Evolutionary conservation across 106 monocot genomes (phyloP), one percentile per base, ranked within the genome.

Genomic region (Phalaenopsis aphrodite): DNA sequence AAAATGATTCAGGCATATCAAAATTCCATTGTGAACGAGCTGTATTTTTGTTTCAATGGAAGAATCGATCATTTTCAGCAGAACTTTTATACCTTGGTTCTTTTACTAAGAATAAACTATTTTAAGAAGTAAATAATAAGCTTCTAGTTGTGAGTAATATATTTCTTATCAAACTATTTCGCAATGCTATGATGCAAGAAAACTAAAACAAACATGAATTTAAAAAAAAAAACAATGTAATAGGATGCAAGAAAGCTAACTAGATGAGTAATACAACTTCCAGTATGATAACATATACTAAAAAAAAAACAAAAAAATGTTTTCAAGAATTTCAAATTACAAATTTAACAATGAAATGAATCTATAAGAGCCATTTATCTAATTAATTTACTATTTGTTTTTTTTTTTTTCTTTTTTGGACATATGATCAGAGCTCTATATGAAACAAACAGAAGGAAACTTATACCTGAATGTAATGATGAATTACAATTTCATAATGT

Each of bases 401-500:
- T 30, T 30, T 30, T 0, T 48, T 48, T 48, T 48, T 10, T 7
- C 8, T 8, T 11, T 48, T 73, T 42, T 73, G 4, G 14, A 17
- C 15, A 74, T 74, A 11, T 74, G 43, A 74, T 41, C 19, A 9
- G 45, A 74, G 12, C 36, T 15, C 71, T 74, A 41, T 48, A 47
- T 76, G 21, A 49, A 74, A n/a, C 14, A 43, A 11, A 42, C 17
- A 43, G 55, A 61, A 42, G 38, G 8, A 75, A 79, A 57, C 30
- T 5, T 72, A 15, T 74, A 91, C 99, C 94, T 99, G 95, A 88
- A 99, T 93, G 71, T 89, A 99, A 87, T 99, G 91, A 61, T 90
- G 99, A 83, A 99, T 82, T 15, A 95, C 95, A 79, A 95, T 93
- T 77, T 99, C 99, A 83, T 95, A 88, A 43, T 99, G 86, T 65